These are phyloP conservation scores for Termitomyces sp. DNA, from an alignment of 768 basidiomycete species.

Conservation along the genomic window DNA sequence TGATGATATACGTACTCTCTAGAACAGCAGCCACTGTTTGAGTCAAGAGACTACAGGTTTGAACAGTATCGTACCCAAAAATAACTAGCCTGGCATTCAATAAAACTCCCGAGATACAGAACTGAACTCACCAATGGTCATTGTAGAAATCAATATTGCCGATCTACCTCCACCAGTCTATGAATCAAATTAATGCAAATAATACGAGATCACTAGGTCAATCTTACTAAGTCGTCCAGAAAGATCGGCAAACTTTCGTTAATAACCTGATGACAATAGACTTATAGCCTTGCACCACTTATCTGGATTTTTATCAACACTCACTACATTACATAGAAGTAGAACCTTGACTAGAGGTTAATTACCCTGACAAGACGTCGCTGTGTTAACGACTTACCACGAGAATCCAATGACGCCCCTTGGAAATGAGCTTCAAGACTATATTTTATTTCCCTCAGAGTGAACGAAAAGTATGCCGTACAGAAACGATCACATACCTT, in stretches of 20 bases:
- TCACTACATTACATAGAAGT: constrained; percentile 80
- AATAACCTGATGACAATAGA: constrained; percentile 43
- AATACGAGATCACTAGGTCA: neutral
- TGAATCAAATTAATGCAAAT: neutral
- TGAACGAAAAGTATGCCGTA: neutral
- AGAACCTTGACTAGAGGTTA: constrained; percentile 50
- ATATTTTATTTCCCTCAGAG: neutral
- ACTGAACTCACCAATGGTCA: constrained; percentile 50
- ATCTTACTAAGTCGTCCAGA: constrained; percentile 62
- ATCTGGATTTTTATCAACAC: constrained; percentile 18
- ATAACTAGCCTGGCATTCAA: constrained; percentile 45
- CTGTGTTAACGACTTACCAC: constrained; percentile 47
- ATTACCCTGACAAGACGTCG: neutral
- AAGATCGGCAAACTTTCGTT: constrained; percentile 85
- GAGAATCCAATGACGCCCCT: constrained; percentile 88
- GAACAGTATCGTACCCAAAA: constrained; percentile 55
- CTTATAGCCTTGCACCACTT: neutral
- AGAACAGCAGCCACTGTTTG: constrained; percentile 20
- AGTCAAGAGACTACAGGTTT: neutral
- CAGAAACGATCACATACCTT: constrained; percentile 34
- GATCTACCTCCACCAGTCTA: constrained; percentile 61
- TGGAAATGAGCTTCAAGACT: constrained; percentile 52
- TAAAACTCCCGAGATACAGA: neutral
- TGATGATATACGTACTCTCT: constrained; percentile 52
- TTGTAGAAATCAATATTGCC: constrained; percentile 71